Evolutionary conservation across 2,329 filamentous ascomycete species (phyloP).

Genomic region (Cercospora sojina): DNA sequence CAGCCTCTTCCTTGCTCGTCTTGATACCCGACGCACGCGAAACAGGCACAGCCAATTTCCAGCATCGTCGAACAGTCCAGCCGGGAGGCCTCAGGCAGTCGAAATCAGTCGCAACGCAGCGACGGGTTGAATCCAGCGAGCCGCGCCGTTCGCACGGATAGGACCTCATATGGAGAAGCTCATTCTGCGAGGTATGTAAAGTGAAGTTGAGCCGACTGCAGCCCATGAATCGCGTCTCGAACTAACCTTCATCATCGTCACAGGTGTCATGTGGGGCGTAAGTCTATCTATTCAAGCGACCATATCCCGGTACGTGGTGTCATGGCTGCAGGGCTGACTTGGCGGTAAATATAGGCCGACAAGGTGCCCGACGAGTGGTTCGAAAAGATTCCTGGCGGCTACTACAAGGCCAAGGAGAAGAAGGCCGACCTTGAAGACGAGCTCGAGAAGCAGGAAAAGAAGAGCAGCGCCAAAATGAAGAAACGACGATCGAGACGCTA

Average conservation of each 20-base stretch:
- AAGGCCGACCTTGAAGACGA: constrained; percentile 23
- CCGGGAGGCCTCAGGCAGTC: background rate
- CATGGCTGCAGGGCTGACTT: constrained; percentile 8
- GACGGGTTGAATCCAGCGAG: constrained; percentile 4
- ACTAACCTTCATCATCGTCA: constrained; percentile 14
- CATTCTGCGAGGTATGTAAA: constrained; percentile 28
- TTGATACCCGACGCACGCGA: constrained; percentile 20
- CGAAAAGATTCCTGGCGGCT: constrained; percentile 41
- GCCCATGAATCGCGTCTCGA: constrained; percentile 13
- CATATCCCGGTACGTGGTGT: constrained; percentile 5
- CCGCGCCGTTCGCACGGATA: constrained; percentile 9
- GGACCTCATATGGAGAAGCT: constrained; percentile 27
- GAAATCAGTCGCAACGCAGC: background rate
- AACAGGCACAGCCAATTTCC: background rate
- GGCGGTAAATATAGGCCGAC: constrained; percentile 27
- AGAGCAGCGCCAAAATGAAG: constrained; percentile 21
- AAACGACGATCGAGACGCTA: constrained; percentile 27
- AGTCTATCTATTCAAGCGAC: constrained; percentile 13
- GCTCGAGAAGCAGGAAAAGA: constrained; percentile 19
- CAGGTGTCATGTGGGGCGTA: constrained; percentile 30
- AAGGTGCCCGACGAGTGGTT: constrained; percentile 43
- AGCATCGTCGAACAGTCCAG: background rate
- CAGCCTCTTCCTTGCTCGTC: constrained; percentile 14
- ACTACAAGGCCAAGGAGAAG: constrained; percentile 36
- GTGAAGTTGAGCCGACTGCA: background rate